Base-by-base conservation (phyloP, 352 stramenopile genomes). In the Globisporangium paroecandrum region DNA sequence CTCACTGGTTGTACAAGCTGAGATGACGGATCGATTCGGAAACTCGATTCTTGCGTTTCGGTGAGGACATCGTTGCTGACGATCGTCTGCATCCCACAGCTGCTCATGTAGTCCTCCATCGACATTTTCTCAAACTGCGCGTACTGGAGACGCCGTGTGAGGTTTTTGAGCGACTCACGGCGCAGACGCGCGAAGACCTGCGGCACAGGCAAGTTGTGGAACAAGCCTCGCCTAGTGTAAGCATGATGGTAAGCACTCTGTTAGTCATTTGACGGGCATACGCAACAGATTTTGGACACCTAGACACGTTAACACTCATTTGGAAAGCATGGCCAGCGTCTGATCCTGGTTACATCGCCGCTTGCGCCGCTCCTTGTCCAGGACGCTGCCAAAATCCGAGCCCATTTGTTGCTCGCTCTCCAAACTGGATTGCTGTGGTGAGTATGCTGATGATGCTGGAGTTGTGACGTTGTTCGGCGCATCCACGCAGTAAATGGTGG, bases 91-190 rank as follows among this genome's bases (percentile, higher is more conserved):
- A 63, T 47, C 5, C 77, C 81, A 64, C 81, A 89, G n/a, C 72
- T 77, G n/a, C 64, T 83, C 81, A 89, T 85, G 62, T 87, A 89
- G 56, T 88, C 81, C 12, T 88, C 77, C 49, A 88, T 32, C 0
- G 77, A 66, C 65, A 86, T 79, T 59, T 75, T 78, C 59, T 88
- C 82, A 34, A 85, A 87, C 20, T 72, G 58, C 1, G 69, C 73
- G 15, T 77, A 62, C 59, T 84, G 74, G 4, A 79, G 22, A 32
- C 76, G 74, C 13, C 71, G 73, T 18, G 74, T 73, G n/a, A 85
- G 71, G 53, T 89, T 83, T 32, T 83, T 74, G 8, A 88, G 64
- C 8, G 74, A 75, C 73, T 90, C 82, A 4, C 82, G 72, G 7
- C 81, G 70, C 20, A 89, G 62, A 1, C 82, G 73, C 22, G 78